phyloP scores from a whole-genome alignment of 306 rosid species.

The Trifolium fragiferum region DNA sequence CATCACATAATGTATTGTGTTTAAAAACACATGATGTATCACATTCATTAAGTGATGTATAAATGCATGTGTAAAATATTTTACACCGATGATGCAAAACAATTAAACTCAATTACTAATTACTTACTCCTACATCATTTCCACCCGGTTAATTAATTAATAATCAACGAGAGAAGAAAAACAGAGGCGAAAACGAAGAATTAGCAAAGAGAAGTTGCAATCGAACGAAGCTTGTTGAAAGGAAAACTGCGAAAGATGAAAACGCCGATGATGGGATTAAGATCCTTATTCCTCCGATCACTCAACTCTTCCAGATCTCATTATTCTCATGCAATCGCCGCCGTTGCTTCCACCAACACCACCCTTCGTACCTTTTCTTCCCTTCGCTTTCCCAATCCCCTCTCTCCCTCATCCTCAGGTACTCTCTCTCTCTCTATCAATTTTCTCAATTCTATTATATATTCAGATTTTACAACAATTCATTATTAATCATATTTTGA shows the following conservation, averaged over 20 bases:
- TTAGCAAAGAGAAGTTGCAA: too few relatives aligned
- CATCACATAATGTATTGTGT: too few relatives aligned
- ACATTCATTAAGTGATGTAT: too few relatives aligned
- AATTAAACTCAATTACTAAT: too few relatives aligned
- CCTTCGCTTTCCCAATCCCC: conserved; percentile 29
- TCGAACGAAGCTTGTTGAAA: too few relatives aligned
- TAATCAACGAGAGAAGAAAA: too few relatives aligned
- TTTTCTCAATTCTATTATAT: not conserved
- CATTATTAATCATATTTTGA: not conserved
- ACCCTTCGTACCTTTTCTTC: conserved; percentile 49
- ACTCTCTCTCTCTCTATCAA: conserved; percentile 19
- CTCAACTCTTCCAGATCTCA: conserved; percentile 65
- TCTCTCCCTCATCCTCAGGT: conserved; percentile 49
- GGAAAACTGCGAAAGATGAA: conserved; percentile 42
- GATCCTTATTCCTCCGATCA: conserved; percentile 73
- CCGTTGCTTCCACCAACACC: conserved; percentile 35
- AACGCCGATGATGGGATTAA: conserved; percentile 57
- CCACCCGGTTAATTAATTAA: too few relatives aligned
- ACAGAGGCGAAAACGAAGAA: too few relatives aligned
- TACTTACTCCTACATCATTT: too few relatives aligned
- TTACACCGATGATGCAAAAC: too few relatives aligned
- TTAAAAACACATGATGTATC: too few relatives aligned
- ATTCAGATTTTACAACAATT: not conserved
- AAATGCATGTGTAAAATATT: too few relatives aligned
- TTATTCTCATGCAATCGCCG: conserved; percentile 8